A percentile compares a stretch with the other conserved stretches of the same genome.
Conservation (phyloP, 495 filamentous ascomycete species). For the Friedmanniomyces simplex region DNA sequence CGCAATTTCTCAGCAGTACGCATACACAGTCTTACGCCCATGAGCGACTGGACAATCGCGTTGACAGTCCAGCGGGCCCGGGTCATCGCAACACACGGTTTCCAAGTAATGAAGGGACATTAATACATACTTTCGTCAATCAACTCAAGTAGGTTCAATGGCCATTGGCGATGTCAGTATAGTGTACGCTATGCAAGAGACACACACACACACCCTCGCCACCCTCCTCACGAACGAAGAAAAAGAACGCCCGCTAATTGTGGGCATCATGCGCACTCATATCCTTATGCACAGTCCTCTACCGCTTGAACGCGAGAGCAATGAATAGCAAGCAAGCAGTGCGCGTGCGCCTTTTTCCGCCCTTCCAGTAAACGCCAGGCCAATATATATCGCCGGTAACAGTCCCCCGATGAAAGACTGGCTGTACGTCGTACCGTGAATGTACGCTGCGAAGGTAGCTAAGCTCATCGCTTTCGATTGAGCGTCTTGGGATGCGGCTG, state of each 20-base stretch:
- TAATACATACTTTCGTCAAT: not conserved
- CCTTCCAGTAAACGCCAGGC: not conserved
- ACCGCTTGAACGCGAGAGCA: slow-evolving; percentile 10
- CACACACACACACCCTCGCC: no score
- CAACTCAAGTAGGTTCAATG: not conserved
- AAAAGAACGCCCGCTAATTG: not conserved
- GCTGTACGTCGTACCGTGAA: not conserved
- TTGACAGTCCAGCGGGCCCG: no score
- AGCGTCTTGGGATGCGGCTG: slow-evolving; percentile 3
- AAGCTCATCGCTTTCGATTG: slow-evolving; percentile 13
- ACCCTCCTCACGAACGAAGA: not conserved
- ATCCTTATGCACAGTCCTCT: slow-evolving; percentile 23
- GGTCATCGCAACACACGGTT: no score
- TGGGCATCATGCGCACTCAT: slow-evolving; percentile 28
- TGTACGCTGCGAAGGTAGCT: no score
- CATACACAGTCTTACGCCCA: no score
- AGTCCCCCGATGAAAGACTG: not conserved
- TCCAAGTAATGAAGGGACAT: no score
- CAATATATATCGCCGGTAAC: not conserved
- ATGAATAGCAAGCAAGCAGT: not conserved
- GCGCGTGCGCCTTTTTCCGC: not conserved
- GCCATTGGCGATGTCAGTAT: not conserved
- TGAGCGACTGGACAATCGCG: no score
- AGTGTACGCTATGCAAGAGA: not conserved
- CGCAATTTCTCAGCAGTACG: no score